Conservation (phyloP, 345 rosid genomes). For the Aegle marmelos region DNA sequence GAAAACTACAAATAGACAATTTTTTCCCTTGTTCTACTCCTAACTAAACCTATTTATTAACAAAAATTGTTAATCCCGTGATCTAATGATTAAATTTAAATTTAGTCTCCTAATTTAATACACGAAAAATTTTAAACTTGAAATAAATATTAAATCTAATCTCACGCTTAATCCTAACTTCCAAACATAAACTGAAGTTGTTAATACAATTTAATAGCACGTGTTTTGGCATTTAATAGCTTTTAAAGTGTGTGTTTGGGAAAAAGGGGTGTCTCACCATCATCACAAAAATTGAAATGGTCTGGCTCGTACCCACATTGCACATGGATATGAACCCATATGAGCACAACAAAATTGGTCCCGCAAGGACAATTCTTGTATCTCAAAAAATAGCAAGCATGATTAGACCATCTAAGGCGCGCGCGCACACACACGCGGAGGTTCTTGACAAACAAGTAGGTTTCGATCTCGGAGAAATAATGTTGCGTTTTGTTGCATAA, state of each 20-base stretch:
- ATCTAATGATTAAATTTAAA: too few species aligned
- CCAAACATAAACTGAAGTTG: neutral
- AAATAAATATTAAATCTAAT: too few species aligned
- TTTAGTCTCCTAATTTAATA: too few species aligned
- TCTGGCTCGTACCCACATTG: neutral
- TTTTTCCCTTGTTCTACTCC: too few species aligned
- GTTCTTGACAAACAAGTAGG: conserved; percentile 10
- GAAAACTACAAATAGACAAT: too few species aligned
- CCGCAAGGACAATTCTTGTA: conserved; percentile 4
- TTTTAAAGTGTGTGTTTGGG: conserved; percentile 1
- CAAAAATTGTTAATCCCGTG: too few species aligned
- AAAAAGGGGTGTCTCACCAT: conserved; percentile 7
- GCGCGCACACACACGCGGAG: neutral
- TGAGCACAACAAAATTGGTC: conserved; percentile 13
- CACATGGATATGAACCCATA: conserved; percentile 15
- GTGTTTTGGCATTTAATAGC: conserved; percentile 18
- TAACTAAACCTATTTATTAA: too few species aligned
- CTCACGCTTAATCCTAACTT: too few species aligned
- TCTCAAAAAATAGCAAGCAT: conserved; percentile 6
- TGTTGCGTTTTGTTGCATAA: neutral
- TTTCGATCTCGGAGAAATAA: conserved; percentile 1
- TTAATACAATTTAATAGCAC: conserved; percentile 6
- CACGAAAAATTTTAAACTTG: fast-evolving
- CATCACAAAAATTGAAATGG: conserved; percentile 10
- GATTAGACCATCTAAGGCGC: conserved; percentile 19